A percentile compares a stretch with the other conserved stretches of the same genome.
Conservation (phyloP, 495 filamentous ascomycete species). For the Penicillium egyptiacum region DNA sequence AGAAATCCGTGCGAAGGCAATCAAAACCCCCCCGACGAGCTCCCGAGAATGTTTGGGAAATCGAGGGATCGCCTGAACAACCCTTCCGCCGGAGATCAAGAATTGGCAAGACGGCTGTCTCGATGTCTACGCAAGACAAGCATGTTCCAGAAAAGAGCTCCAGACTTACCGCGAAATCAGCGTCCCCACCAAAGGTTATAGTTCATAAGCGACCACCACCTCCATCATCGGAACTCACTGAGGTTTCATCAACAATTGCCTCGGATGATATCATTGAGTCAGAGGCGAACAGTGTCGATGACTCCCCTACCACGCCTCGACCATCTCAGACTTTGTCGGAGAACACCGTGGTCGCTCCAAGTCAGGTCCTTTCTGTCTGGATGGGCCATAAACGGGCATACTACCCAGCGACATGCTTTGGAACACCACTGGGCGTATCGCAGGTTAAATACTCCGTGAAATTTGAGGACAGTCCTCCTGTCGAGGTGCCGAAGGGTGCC, state of each 20-base stretch:
- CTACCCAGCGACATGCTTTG: slow-evolving; percentile 52
- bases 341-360: slow-evolving; percentile 35
- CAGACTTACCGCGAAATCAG: slow-evolving; percentile 6
- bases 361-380: slow-evolving; percentile 53
- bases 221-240: slow-evolving; percentile 20
- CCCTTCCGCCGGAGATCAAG: slow-evolving; percentile 30
- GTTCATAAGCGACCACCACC: slow-evolving; percentile 11
- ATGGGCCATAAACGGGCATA: slow-evolving; percentile 50
- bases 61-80: slow-evolving; percentile 37
- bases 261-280: slow-evolving; percentile 17
- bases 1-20: slow-evolving; percentile 19
- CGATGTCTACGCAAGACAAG: slow-evolving; percentile 16
- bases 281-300: slow-evolving; percentile 11
- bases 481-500: slow-evolving; percentile 42
- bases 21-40: slow-evolving; percentile 29
- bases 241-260: slow-evolving; percentile 12
- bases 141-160: slow-evolving; percentile 9
- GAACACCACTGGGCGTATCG: slow-evolving; percentile 38
- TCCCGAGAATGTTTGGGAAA: slow-evolving; percentile 39
- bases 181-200: slow-evolving; percentile 11
- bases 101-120: slow-evolving; percentile 12
- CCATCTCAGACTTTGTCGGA: slow-evolving; percentile 4
- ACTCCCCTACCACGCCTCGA: slow-evolving; percentile 19
- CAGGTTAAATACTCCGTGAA: slow-evolving; percentile 45
- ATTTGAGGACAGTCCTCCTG: slow-evolving; percentile 46